Evolutionary conservation across 2,329 filamentous ascomycete genomes (phyloP), one percentile per base, ranked within the genome.

Genomic region (Calycina herbarum): DNA sequence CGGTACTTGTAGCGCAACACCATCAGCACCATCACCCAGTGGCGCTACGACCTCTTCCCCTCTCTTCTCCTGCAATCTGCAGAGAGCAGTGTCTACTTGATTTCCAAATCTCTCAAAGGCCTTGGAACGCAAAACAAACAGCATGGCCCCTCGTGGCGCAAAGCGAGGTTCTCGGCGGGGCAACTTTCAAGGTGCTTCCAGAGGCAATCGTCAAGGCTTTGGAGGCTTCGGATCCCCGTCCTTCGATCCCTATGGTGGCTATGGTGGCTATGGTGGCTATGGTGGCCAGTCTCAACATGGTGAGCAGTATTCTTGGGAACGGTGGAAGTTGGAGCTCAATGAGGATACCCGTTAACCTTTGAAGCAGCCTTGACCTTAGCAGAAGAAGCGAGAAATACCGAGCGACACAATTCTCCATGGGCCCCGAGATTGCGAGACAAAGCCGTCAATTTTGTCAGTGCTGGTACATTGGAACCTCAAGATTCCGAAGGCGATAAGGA

Each of bases 381-480:
- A 68, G 83, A 89, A 69, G 86, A 87, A 76, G 86, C 85, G 42
- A 80, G 80, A 27, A 86, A 85, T 71, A 86, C 84, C 13, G 83
- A 83, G 72, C 79, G 77, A 20, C 81, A 84, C 69, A 77, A 78
- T 51, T 78, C 77, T 35, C 74, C 78, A 57, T 83, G 81, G 76
- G 79, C 80, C 64, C 75, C 80, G 2, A 82, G 81, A 68, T 78
- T 90, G 60, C 81, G 88, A 66, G 77, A 88, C 70, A 79, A 82
- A 63, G 78, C 79, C 29, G 81, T 90, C 61, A 75, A 77, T 1
- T 91, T 91, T 73, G 82, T 90, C 66, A 87, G 85, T 73, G 86
- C 85, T 40, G 86, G 85, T 27, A 77, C 76, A 51, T 75, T 82
- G 62, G 63, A 65, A 61, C 57, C 59, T 27, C 38, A 68, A n/a